Conservation (phyloP, 1,139 yeast species). For the Blastobotrys capitulatus region DNA sequence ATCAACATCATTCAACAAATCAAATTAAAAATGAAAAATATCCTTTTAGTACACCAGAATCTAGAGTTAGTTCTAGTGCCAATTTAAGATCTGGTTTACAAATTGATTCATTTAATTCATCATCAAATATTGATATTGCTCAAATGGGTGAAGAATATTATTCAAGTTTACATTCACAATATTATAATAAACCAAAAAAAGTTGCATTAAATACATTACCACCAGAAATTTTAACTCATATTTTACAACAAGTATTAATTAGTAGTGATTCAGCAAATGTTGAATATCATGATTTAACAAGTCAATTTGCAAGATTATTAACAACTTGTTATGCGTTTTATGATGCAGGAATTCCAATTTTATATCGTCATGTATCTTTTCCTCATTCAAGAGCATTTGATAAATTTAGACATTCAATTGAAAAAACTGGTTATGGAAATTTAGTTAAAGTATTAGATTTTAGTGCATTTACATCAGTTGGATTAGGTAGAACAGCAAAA, state of each 20-base stretch:
- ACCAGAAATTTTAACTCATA: slow-evolving; percentile 30
- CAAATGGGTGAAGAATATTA: slow-evolving; percentile 8
- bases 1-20: not conserved
- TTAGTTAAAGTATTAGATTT: slow-evolving; percentile 78
- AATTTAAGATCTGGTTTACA: slow-evolving; percentile 13
- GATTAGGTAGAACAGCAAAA: slow-evolving; percentile 80
- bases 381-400: slow-evolving; percentile 81
- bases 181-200: slow-evolving; percentile 2
- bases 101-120: slow-evolving; percentile 11
- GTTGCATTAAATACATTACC: slow-evolving; percentile 26
- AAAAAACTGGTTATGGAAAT: slow-evolving; percentile 50
- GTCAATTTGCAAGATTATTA: slow-evolving; percentile 26
- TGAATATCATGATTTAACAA: slow-evolving; percentile 12
- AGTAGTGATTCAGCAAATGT: slow-evolving; percentile 11
- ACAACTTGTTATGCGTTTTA: slow-evolving; percentile 33
- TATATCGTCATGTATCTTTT: slow-evolving; percentile 65
- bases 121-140: slow-evolving; percentile 13
- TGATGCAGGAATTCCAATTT: slow-evolving; percentile 37
- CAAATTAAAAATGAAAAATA: not conserved
- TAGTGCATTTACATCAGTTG: slow-evolving; percentile 84
- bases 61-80: slow-evolving; percentile 8
- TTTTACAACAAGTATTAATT: slow-evolving; percentile 29
- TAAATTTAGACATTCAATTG: slow-evolving; percentile 56
- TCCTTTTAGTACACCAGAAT: not conserved
- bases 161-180: slow-evolving; percentile 1